Evolutionary conservation across 768 basidiomycete species (phyloP).

Genomic region (button mushroom (Agaricus bisporus)): DNA sequence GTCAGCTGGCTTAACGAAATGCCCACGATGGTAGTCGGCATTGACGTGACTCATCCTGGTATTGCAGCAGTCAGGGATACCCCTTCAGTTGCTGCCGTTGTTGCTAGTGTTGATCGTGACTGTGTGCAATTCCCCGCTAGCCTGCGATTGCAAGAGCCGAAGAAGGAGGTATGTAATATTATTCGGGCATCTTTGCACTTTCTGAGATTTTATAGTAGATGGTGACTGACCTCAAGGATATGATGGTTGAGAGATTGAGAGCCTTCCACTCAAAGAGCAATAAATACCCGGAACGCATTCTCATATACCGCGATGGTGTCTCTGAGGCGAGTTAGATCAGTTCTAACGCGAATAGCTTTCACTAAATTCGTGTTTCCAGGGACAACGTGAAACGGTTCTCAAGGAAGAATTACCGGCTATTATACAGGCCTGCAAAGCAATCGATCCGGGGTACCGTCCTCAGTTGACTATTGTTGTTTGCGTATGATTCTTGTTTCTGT

Average conservation of each 20-base stretch:
- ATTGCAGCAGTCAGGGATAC: slow-evolving; percentile 67
- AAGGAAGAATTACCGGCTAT: slow-evolving; percentile 61
- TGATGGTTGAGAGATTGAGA: slow-evolving; percentile 63
- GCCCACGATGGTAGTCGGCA: slow-evolving; percentile 78
- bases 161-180: slow-evolving; percentile 56
- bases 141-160: slow-evolving; percentile 63
- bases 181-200: neutral
- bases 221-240: slow-evolving; percentile 57
- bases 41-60: slow-evolving; percentile 79
- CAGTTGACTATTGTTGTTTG: slow-evolving; percentile 70
- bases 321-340: slow-evolving; percentile 54
- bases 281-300: slow-evolving; percentile 54
- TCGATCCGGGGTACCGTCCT: slow-evolving; percentile 43
- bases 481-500: slow-evolving; percentile 40
- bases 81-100: slow-evolving; percentile 80
- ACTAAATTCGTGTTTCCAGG: slow-evolving; percentile 37
- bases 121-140: slow-evolving; percentile 74
- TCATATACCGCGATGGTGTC: slow-evolving; percentile 82
- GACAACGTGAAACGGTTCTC: slow-evolving; percentile 64
- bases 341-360: neutral
- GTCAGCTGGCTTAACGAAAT: slow-evolving; percentile 53
- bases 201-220: slow-evolving; percentile 44
- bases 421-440: slow-evolving; percentile 48
- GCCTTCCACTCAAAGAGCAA: slow-evolving; percentile 42
- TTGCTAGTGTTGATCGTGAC: slow-evolving; percentile 59